Evolutionary conservation across 2,329 filamentous ascomycete species (phyloP), one percentile per base, ranked within the genome.

Genomic region (Fusarium vanettenii): DNA sequence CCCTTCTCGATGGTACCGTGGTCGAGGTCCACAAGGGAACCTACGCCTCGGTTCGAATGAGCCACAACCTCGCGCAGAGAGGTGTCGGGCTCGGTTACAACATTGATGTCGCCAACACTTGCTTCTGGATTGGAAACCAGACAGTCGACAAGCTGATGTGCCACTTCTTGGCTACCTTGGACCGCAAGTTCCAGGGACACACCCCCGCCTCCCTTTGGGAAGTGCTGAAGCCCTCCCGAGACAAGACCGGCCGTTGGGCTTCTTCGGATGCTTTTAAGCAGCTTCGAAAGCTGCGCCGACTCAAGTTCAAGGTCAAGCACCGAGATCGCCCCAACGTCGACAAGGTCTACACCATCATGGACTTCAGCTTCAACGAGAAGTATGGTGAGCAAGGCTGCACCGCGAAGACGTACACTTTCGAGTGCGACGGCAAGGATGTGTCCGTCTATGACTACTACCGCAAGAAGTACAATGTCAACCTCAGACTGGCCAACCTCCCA

Each of bases 71-170:
- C 18, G 39, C 70, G n/a, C 79, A 88, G 79, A 83, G 86, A 2
- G 87, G 89, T 35, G 88, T 90, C 29, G 90, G 90, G 10, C 87
- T 98, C 7, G 91, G 93, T 0, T 86, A 99, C 80, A 98, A 98
- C 77, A 91, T 97, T 13, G 96, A 99, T 79, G 93, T 98, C 33
- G 93, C 95, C 66, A 98, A 98, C 80, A 94, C 94, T 0, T 94
- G 93, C 14, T 99, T 99, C 85, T 98, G 94, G 93, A 88, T 83
- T 0, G 82, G 79, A 0, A 72, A 80, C 2, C 82, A 85, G 55
- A 80, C 79, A 1, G 61, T 89, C 6, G 83, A 85, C 20, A 76
- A 83, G 4, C 66, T 89, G 3, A 66, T 78, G 55, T 78, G 82
- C 80, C 79, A 83, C 63, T 83, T 81, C 22, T 75, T 82, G 50